phyloP scores from a whole-genome alignment of 441 rosid genomes.

The Populus hybrid region DNA sequence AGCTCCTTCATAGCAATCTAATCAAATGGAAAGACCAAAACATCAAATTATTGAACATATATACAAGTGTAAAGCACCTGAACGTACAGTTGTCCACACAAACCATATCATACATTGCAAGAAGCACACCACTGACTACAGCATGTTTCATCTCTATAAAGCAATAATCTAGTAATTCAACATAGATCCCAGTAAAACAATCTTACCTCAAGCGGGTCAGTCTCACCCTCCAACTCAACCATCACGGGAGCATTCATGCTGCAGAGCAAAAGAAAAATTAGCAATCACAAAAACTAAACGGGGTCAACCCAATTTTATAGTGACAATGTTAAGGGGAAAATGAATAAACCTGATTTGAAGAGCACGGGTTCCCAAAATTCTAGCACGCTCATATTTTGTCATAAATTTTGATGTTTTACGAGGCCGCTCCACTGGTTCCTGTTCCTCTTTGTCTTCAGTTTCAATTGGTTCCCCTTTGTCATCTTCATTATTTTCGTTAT shows the following conservation, averaged over 20 bases:
- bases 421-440: conserved; percentile 36
- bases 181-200: background rate
- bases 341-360: conserved; percentile 61
- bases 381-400: conserved; percentile 84
- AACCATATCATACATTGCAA: background rate
- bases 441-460: conserved; percentile 54
- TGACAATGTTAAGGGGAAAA: background rate
- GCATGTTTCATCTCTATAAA: background rate
- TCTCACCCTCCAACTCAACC: conserved; percentile 94
- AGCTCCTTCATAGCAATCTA: conserved; percentile 95
- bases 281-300: background rate
- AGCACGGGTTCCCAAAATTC: conserved; percentile 87
- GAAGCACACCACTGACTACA: background rate
- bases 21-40: background rate
- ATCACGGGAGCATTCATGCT: conserved; percentile 97
- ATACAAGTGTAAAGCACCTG: background rate
- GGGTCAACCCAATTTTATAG: background rate
- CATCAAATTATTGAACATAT: background rate
- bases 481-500: conserved; percentile 57
- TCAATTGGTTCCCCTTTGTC: conserved; percentile 56
- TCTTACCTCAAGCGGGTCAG: conserved; percentile 79
- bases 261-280: conserved; percentile 16
- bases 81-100: background rate
- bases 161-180: background rate
- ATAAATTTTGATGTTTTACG: conserved; percentile 72